Percentiles rank a stretch among this genome's conserved stretches.
Conservation (phyloP, 257 asterid species). For the Ilex aquifolium region DNA sequence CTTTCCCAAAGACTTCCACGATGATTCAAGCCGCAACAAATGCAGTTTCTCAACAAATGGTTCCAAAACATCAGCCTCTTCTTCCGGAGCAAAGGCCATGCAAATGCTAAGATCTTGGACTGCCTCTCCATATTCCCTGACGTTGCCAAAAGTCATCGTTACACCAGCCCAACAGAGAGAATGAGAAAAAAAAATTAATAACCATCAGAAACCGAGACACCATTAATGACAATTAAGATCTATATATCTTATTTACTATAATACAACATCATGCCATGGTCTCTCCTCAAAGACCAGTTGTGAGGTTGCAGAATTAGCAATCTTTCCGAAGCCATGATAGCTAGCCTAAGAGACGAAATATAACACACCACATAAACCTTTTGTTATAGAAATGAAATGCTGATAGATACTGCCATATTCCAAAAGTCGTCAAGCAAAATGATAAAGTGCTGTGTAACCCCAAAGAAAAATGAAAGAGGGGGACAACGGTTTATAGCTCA, state of each 20-base stretch:
- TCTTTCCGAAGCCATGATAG: constrained; percentile 86
- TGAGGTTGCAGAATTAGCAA: constrained; percentile 85
- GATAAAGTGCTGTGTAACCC: too few species aligned
- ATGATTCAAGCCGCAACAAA: constrained; percentile 52
- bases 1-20: constrained; percentile 59
- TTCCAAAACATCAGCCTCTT: constrained; percentile 63
- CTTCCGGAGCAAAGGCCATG: constrained; percentile 96
- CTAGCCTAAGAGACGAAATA: constrained; percentile 52
- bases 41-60: constrained; percentile 81
- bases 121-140: constrained; percentile 79
- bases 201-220: background rate
- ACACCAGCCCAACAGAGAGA: background rate
- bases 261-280: constrained; percentile 90
- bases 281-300: constrained; percentile 78
- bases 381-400: background rate
- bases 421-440: too few species aligned
- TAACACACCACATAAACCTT: constrained; percentile 15
- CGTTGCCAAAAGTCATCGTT: background rate
- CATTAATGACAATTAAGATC: background rate
- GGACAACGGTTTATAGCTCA: too few species aligned
- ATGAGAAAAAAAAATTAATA: background rate
- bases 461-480: too few species aligned
- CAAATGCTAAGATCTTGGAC: constrained; percentile 96
- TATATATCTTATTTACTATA: constrained; percentile 47
- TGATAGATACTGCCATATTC: too few species aligned